Conservation (phyloP, 495 filamentous ascomycete species). For the Letharia columbiana region DNA sequence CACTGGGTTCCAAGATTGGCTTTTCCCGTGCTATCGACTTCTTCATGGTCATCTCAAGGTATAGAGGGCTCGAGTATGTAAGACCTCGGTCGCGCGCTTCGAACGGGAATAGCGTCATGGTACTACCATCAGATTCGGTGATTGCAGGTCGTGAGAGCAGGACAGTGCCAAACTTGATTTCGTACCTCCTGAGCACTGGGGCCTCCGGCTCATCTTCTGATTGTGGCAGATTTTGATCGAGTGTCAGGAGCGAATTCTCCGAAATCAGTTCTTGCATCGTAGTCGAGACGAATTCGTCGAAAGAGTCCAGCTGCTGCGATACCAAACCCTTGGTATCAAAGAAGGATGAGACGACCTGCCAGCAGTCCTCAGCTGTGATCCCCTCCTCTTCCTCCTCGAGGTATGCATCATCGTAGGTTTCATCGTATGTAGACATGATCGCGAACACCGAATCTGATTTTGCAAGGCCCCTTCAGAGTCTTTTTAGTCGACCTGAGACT, state of each 20-base stretch:
- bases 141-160: conserved; percentile 76
- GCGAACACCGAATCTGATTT: background rate
- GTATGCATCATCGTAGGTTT: conserved; percentile 44
- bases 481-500: background rate
- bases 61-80: conserved; percentile 87
- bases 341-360: conserved; percentile 93
- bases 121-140: conserved; percentile 84
- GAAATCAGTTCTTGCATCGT: conserved; percentile 89
- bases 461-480: background rate
- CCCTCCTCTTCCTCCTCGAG: conserved; percentile 58
- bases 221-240: conserved; percentile 78
- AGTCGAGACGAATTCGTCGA: conserved; percentile 87
- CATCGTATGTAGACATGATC: conserved; percentile 47
- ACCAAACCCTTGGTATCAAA: conserved; percentile 93
- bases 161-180: conserved; percentile 83
- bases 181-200: conserved; percentile 77
- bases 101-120: conserved; percentile 72
- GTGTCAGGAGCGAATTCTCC: conserved; percentile 76
- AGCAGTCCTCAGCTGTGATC: conserved; percentile 90
- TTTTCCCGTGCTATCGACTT: conserved; percentile 75
- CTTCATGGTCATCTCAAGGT: conserved; percentile 71
- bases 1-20: conserved; percentile 39
- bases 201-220: conserved; percentile 58
- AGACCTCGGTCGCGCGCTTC: conserved; percentile 91
- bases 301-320: conserved; percentile 95